Evolutionary conservation across 2,329 filamentous ascomycete genomes (phyloP).

Genomic region (Exophiala xenobiotica): DNA sequence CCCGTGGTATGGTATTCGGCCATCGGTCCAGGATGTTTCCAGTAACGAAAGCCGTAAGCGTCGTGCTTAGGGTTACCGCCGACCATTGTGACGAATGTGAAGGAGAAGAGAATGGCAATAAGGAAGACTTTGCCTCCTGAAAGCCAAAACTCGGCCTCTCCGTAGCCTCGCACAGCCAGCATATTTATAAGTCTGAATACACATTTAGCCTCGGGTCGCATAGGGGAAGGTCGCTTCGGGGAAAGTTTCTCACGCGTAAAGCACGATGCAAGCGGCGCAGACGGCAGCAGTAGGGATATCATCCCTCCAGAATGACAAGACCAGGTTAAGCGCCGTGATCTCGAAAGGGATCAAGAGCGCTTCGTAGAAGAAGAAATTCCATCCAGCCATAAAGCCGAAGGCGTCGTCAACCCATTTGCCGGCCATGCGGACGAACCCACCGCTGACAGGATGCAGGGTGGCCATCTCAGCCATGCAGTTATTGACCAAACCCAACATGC

Average conservation of each 20-base stretch:
- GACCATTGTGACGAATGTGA: slow-evolving; percentile 77
- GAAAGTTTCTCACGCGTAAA: slow-evolving; percentile 37
- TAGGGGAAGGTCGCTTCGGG: slow-evolving; percentile 9
- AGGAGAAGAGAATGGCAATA: slow-evolving; percentile 49
- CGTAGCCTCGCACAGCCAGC: slow-evolving; percentile 67
- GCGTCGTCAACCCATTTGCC: slow-evolving; percentile 48
- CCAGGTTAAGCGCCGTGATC: slow-evolving; percentile 43
- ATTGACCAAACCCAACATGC: slow-evolving; percentile 39
- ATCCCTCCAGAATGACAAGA: slow-evolving; percentile 43
- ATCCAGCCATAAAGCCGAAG: slow-evolving; percentile 45
- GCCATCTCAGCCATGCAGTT: slow-evolving; percentile 48
- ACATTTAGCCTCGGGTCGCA: not conserved
- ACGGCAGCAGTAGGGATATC: slow-evolving; percentile 41
- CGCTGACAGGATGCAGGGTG: slow-evolving; percentile 43
- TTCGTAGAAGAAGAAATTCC: slow-evolving; percentile 50
- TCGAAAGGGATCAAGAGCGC: slow-evolving; percentile 43
- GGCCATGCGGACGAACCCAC: slow-evolving; percentile 43
- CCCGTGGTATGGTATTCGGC: slow-evolving; percentile 62
- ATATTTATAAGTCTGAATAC: slow-evolving; percentile 57
- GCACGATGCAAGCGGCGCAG: slow-evolving; percentile 39
- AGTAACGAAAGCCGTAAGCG: slow-evolving; percentile 68
- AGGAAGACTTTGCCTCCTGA: slow-evolving; percentile 60
- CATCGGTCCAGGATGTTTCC: slow-evolving; percentile 62
- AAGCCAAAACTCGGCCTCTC: slow-evolving; percentile 67
- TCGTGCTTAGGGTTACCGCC: slow-evolving; percentile 72